phyloP scores from a whole-genome alignment of 2,329 filamentous ascomycete genomes.

The Beauveria scarabaeidicola region DNA sequence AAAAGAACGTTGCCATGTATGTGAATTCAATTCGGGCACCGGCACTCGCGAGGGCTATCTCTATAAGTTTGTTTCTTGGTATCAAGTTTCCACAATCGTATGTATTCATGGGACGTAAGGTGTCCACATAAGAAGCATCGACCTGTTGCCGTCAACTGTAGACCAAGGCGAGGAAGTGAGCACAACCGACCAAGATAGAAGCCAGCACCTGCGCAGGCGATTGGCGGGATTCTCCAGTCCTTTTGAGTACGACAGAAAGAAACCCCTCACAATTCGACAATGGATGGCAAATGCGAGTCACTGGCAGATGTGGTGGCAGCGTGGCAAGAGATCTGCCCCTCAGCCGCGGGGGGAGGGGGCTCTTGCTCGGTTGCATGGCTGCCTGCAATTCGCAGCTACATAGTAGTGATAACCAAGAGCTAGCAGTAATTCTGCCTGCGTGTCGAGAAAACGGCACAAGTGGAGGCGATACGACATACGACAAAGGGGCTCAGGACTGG shows the following conservation, averaged over 20 bases:
- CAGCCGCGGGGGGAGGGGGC: neutral
- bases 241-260: too few species aligned
- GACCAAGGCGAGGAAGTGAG: neutral
- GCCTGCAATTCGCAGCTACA: neutral
- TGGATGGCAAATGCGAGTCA: neutral
- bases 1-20: neutral
- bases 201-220: neutral
- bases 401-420: neutral
- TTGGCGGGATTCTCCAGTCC: neutral
- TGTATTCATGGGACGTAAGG: neutral
- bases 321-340: neutral
- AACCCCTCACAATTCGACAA: neutral
- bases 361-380: neutral
- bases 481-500: neutral
- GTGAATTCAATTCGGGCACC: neutral
- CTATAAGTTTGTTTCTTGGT: neutral
- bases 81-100: neutral
- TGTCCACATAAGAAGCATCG: neutral
- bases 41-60: neutral
- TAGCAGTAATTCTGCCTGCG: neutral
- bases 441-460: neutral
- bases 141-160: neutral
- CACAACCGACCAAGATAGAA: neutral
- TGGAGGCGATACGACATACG: conserved; percentile 10
- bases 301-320: neutral